phyloP scores from a whole-genome alignment of 352 stramenopile species.

The Phytopythium boreale region DNA sequence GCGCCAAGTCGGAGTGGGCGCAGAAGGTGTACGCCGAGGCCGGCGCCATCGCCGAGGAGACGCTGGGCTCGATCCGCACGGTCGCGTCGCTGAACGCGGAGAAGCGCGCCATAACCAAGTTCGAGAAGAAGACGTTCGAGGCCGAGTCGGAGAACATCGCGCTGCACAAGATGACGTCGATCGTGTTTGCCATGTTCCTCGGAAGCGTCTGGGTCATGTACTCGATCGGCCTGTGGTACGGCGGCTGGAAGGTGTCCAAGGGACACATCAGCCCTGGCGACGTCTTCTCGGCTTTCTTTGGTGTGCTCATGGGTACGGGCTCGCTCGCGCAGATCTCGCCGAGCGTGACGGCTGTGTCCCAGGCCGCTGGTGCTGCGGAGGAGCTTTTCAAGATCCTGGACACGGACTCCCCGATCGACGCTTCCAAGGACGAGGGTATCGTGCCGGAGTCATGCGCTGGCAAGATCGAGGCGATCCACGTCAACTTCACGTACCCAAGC shows the following conservation, averaged over 20 bases:
- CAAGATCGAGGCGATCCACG: constrained; percentile 35
- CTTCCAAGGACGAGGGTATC: constrained; percentile 21
- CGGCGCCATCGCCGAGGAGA: constrained; percentile 54
- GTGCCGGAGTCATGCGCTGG: constrained; percentile 26
- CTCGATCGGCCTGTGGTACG: constrained; percentile 47
- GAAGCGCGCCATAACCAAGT: constrained; percentile 37
- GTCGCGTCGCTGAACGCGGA: constrained; percentile 47
- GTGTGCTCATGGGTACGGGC: constrained; percentile 39
- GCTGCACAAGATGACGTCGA: constrained; percentile 16
- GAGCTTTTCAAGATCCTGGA: constrained; percentile 52
- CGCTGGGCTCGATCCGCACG: constrained; percentile 54
- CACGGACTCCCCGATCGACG: constrained; percentile 42
- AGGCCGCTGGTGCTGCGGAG: constrained; percentile 32
- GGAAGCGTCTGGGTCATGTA: constrained; percentile 47
- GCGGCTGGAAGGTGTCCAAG: constrained; percentile 35
- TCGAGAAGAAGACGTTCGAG: constrained; percentile 16
- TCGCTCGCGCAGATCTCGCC: constrained; percentile 42
- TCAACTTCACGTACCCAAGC: constrained; percentile 73
- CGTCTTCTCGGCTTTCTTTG: constrained; percentile 48
- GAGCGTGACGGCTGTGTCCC: constrained; percentile 33
- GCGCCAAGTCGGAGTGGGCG: constrained; percentile 13
- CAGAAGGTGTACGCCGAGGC: constrained; percentile 51
- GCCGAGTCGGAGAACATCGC: constrained; percentile 33
- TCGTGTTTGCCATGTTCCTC: constrained; percentile 31
- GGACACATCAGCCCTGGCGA: constrained; percentile 21